Conservation (phyloP, 2,329 filamentous ascomycete species). For the Sphaerostilbella broomeana region DNA sequence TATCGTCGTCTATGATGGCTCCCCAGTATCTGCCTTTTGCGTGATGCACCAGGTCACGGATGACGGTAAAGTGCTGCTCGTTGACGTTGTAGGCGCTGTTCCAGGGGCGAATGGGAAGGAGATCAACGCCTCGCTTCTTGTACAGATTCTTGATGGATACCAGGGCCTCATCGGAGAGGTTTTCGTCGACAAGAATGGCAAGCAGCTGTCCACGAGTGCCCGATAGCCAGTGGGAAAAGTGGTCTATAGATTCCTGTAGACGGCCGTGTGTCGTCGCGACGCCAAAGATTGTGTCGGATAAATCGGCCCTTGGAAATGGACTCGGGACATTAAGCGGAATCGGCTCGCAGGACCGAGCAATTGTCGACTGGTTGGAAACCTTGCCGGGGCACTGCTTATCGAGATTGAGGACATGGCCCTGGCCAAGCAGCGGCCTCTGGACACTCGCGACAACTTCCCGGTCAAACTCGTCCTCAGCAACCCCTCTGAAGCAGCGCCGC, state of each 20-base stretch:
- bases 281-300: constrained; percentile 50
- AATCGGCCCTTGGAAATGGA: constrained; percentile 36
- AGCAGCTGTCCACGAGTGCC: constrained; percentile 45
- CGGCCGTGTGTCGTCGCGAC: constrained; percentile 48
- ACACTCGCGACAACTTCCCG: constrained; percentile 33
- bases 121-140: constrained; percentile 26
- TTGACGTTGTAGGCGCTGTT: constrained; percentile 35
- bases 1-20: constrained; percentile 56
- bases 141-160: constrained; percentile 25
- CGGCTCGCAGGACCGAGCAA: constrained; percentile 30
- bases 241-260: constrained; percentile 42
- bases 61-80: constrained; percentile 51
- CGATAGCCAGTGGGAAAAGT: constrained; percentile 51
- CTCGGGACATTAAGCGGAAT: constrained; percentile 41
- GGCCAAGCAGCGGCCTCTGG: constrained; percentile 30
- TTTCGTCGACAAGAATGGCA: constrained; percentile 40
- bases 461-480: constrained; percentile 27
- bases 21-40: constrained; percentile 46
- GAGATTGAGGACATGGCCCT: constrained; percentile 25
- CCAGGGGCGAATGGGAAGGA: constrained; percentile 28
- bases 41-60: constrained; percentile 42
- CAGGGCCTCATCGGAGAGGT: constrained; percentile 15
- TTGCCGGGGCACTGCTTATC: constrained; percentile 20
- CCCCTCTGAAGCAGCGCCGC: constrained; percentile 38
- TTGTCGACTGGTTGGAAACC: background rate